Evolutionary conservation across 169 alveolate genomes (phyloP), one percentile per base, ranked within the genome.

Genomic region (Plasmodium knowlesi): DNA sequence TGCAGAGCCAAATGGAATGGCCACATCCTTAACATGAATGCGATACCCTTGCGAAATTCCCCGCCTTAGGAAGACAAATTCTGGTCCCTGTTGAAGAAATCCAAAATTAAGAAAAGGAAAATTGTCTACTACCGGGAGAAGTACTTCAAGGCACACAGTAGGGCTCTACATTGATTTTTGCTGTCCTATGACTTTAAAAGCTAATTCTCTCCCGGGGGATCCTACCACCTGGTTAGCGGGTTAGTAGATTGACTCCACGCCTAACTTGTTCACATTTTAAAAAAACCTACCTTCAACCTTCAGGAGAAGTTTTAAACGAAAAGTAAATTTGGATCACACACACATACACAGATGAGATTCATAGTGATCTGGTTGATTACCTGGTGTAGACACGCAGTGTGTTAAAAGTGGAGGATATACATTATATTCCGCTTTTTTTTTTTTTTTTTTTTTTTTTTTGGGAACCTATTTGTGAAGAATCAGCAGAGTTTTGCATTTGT

Each of bases 21-120:
- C n/a, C 57, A 19, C 14, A 78, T 28, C 25, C 32, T 12, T 32
- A 32, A 32, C n/a, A n/a, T n/a, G n/a, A n/a, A n/a, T n/a, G n/a
- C 71, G 30, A 19, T 70, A 4, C 74, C 14, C 53, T 41, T 25
- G 28, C 14, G 61, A 50, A 14, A n/a, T 53, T 54, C 32, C 34
- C 37, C 53, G 61, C 67, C 37, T 2, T 30, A 89, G 94, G 94
- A 89, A 53, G 94, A 89, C 34, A 89, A 78, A 39, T 89, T 89
- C 73, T 89, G 88, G 88, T 28, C 71, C 12, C 37, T 79, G 85
- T 53, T 89, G 82, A 89, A 89, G 82, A 89, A 57, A 25, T 41
- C 57, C 32, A 89, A 78, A 89, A 89, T 89, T 10, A 89, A 89
- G 19, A 89, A 89, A 32, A 67, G 94, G 19, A 89, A 89, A 79